Conservation (phyloP, 345 rosid species). For the Salix exigua region DNA sequence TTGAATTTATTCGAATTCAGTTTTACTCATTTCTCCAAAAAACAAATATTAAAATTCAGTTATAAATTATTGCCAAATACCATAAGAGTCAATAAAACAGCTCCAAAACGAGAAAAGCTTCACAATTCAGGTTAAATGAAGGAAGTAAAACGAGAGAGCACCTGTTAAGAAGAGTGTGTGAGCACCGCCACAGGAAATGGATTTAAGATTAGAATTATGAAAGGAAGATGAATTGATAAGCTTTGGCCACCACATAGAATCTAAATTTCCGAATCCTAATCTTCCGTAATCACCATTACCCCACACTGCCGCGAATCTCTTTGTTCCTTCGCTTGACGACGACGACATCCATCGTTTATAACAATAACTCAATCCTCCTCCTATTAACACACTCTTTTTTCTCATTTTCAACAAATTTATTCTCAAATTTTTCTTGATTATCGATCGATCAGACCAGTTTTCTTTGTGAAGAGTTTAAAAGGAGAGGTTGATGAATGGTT, state of each 20-base stretch:
- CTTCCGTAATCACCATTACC: slow-evolving; percentile 90
- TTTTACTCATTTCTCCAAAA: background rate
- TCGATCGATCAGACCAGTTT: too few relatives aligned
- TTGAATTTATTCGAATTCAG: too few relatives aligned
- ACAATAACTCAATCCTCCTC: too few relatives aligned
- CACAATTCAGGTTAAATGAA: background rate
- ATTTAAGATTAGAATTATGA: slow-evolving; percentile 37
- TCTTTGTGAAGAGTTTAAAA: too few relatives aligned
- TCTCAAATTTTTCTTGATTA: too few relatives aligned
- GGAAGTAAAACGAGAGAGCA: slow-evolving; percentile 6
- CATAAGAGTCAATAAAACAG: background rate
- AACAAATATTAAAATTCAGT: too few relatives aligned
- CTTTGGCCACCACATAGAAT: slow-evolving; percentile 68
- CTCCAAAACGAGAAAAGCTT: background rate
- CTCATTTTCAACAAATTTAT: too few relatives aligned
- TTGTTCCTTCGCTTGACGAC: background rate
- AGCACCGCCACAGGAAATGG: slow-evolving; percentile 92
- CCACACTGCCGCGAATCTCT: slow-evolving; percentile 71
- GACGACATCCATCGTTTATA: background rate
- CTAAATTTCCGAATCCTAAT: slow-evolving; percentile 63
- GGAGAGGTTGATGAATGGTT: too few relatives aligned
- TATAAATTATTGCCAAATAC: too few relatives aligned
- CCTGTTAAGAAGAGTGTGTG: slow-evolving; percentile 94
- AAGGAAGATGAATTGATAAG: slow-evolving; percentile 42
- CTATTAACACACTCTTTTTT: too few relatives aligned